phyloP scores from a whole-genome alignment of 371 early-diverging fungal genomes.

The Polyrhizophydium stewartii region DNA sequence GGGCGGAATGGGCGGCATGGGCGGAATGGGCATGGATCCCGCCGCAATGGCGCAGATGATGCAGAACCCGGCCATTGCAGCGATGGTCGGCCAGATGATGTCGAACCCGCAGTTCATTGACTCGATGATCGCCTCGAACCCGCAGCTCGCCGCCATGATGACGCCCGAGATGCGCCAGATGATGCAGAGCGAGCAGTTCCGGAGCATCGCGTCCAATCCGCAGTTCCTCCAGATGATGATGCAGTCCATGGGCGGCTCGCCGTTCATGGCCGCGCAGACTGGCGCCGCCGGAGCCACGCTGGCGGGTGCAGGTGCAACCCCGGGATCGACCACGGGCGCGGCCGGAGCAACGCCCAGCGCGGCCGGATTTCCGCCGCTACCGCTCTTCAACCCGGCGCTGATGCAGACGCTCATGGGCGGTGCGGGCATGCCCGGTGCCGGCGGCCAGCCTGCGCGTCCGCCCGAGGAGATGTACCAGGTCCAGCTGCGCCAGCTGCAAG shows the following conservation, averaged over 20 bases:
- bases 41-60: slow-evolving; percentile 67
- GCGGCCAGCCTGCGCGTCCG: slow-evolving; percentile 50
- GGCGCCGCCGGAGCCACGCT: background rate
- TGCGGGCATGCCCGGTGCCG: slow-evolving; percentile 14
- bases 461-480: slow-evolving; percentile 84
- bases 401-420: slow-evolving; percentile 38
- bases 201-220: slow-evolving; percentile 83
- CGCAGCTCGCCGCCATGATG: slow-evolving; percentile 67
- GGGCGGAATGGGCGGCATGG: slow-evolving; percentile 24
- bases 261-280: slow-evolving; percentile 15
- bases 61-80: slow-evolving; percentile 78
- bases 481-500: slow-evolving; percentile 89
- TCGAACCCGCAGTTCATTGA: slow-evolving; percentile 81
- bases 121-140: slow-evolving; percentile 75
- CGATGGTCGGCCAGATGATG: slow-evolving; percentile 69
- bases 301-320: background rate
- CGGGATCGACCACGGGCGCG: background rate
- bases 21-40: slow-evolving; percentile 52
- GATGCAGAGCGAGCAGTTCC: slow-evolving; percentile 72
- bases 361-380: slow-evolving; percentile 14
- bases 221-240: slow-evolving; percentile 73
- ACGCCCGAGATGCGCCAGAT: slow-evolving; percentile 77
- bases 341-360: slow-evolving; percentile 60
- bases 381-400: slow-evolving; percentile 35
- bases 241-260: slow-evolving; percentile 38